Percentiles rank a stretch among this genome's conserved stretches.
Conservation (phyloP, 805 yeast genomes). For the Candida boleticola region DNA sequence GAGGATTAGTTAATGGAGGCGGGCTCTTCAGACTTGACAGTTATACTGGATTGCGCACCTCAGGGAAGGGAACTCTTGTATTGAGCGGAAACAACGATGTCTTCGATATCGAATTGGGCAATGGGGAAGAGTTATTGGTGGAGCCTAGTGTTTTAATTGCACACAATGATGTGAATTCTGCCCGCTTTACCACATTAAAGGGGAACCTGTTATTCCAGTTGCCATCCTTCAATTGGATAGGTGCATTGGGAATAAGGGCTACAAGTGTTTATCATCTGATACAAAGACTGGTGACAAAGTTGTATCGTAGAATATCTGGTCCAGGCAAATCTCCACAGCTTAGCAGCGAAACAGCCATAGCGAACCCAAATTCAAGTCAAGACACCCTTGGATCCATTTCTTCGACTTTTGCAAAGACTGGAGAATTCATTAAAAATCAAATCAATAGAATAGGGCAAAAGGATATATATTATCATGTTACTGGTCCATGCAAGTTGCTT, state of each 20-base stretch:
- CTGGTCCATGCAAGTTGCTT: constrained; percentile 27
- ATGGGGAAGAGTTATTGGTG: constrained; percentile 37
- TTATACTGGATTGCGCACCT: constrained; percentile 23
- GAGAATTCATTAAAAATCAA: not conserved
- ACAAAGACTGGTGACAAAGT: not conserved
- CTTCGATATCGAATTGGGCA: constrained; percentile 29
- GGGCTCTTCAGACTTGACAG: constrained; percentile 13
- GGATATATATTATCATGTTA: constrained; percentile 16
- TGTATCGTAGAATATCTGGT: not conserved
- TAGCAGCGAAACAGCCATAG: no score
- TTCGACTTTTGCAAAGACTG: not conserved
- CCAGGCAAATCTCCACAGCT: no score
- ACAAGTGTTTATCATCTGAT: not conserved
- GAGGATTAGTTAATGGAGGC: not conserved
- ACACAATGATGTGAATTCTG: not conserved
- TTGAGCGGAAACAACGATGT: constrained; percentile 40
- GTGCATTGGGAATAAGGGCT: not conserved
- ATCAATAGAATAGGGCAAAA: not conserved
- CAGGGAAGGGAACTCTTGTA: constrained; percentile 41
- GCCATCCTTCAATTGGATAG: constrained; percentile 1
- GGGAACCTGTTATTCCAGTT: constrained; percentile 1
- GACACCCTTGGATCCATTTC: no score
- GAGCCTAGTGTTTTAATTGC: constrained; percentile 43
- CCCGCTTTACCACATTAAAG: not conserved
- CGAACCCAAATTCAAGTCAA: no score